These are phyloP conservation scores for Bothriochloa decipiens DNA, from an alignment of 176 grass and related monocot species.

Conservation along the genomic window DNA sequence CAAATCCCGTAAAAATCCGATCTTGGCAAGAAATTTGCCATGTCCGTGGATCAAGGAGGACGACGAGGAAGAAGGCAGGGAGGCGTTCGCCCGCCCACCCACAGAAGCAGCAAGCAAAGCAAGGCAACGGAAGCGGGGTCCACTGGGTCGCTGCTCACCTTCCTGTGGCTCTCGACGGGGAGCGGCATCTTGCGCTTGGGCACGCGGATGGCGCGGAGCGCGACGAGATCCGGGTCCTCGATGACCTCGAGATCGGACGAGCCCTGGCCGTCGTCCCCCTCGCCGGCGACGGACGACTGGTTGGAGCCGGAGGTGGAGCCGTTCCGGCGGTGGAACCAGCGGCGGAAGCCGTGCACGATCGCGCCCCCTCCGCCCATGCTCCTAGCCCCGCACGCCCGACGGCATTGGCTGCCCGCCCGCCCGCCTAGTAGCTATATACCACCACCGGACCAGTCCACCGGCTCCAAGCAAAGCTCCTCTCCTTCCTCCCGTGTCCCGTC, in stretches of 20 bases:
- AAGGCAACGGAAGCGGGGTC: not conserved
- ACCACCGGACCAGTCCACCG: not conserved
- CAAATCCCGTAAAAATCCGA: conserved; percentile 20
- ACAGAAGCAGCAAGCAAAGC: not conserved
- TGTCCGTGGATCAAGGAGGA: conserved; percentile 33
- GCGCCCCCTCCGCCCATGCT: conserved; percentile 61
- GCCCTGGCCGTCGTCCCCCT: conserved; percentile 19
- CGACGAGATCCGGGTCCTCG: conserved; percentile 64
- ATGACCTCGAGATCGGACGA: conserved; percentile 42
- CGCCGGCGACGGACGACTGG: conserved; percentile 42
- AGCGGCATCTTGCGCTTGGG: conserved; percentile 69
- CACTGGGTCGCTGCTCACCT: conserved; percentile 34
- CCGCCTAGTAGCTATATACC: not conserved
- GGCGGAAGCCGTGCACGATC: conserved; percentile 70
- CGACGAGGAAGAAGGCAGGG: not conserved
- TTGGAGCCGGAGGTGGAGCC: conserved; percentile 39
- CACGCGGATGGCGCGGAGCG: conserved; percentile 59
- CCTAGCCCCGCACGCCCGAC: conserved; percentile 38
- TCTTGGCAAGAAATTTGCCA: conserved; percentile 11
- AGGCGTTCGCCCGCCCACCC: not conserved
- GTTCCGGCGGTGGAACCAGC: conserved; percentile 71
- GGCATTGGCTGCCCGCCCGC: conserved; percentile 39
- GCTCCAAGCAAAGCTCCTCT: not conserved
- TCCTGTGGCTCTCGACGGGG: conserved; percentile 58
- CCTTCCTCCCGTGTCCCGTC: not conserved